Percentiles rank a stretch among this genome's conserved stretches.
Conservation (phyloP, 1,139 yeast genomes). For the Kodamaea ohmeri region DNA sequence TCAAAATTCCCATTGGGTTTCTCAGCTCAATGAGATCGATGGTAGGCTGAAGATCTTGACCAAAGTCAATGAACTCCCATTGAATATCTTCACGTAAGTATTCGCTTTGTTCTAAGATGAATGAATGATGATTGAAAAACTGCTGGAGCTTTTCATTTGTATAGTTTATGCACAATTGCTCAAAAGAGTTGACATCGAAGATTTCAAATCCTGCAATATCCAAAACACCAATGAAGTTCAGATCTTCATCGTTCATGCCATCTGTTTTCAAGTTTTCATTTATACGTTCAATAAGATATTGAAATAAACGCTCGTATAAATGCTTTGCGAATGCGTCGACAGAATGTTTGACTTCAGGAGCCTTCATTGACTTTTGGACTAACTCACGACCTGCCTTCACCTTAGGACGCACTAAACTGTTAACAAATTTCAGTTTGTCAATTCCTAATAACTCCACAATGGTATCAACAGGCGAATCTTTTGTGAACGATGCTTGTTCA, state of each 20-base stretch:
- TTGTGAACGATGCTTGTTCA: slow-evolving; percentile 75
- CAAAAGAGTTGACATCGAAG: slow-evolving; percentile 86
- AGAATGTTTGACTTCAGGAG: slow-evolving; percentile 76
- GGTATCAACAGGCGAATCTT: slow-evolving; percentile 50
- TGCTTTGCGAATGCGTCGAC: slow-evolving; percentile 88
- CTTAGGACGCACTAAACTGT: slow-evolving; percentile 65
- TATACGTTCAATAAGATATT: slow-evolving; percentile 70
- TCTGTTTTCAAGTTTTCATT: slow-evolving; percentile 58
- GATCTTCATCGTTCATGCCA: slow-evolving; percentile 20
- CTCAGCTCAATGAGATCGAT: slow-evolving; percentile 83
- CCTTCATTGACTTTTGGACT: slow-evolving; percentile 76
- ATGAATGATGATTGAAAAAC: slow-evolving; percentile 96
- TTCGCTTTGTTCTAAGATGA: slow-evolving; percentile 94
- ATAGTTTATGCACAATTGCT: slow-evolving; percentile 93
- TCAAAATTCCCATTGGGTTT: slow-evolving; percentile 81
- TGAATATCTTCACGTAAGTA: slow-evolving; percentile 89
- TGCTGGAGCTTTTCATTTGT: slow-evolving; percentile 96
- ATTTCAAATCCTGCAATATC: slow-evolving; percentile 99
- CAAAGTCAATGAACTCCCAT: slow-evolving; percentile 96
- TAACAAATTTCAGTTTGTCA: slow-evolving; percentile 52
- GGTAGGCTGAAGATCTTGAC: slow-evolving; percentile 93
- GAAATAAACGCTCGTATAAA: slow-evolving; percentile 80
- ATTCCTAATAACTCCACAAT: slow-evolving; percentile 69
- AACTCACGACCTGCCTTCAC: slow-evolving; percentile 91
- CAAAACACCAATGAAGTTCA: slow-evolving; percentile 81